Base-by-base conservation (phyloP, 768 basidiomycete genomes). In the Leccinum rimulosum region DNA sequence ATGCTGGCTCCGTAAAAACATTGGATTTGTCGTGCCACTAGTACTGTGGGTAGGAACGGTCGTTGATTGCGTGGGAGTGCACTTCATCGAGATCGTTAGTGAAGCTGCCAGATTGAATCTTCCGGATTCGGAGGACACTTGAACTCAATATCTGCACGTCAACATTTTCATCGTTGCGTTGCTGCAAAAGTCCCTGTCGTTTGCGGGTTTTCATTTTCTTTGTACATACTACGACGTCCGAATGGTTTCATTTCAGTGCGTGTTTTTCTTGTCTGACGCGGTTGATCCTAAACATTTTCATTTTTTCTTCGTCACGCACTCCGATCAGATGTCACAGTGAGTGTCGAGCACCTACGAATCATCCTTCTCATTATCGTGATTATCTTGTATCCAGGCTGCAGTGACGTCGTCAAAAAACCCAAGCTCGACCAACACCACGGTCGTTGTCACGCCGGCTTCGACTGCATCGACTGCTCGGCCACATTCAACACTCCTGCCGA, bases 371-470 rank as follows among this genome's bases (percentile, higher is more conserved):
- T 64, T 36, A 56, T 47, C 30, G 50, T 4, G 55, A 15, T 52
- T 17, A 36, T 48, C 50, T 49, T 54, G 55, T 50, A 22, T 40
- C 12, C 59, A 91, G 92, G 72, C 36, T 97, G 95, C 72, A 77
- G 81, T 54, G 95, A 97, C 64, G 87, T 93, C 10, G 86, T 96
- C 30, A 97, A 93, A 74, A 97, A 97, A 68, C 95, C 95, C 12
- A 94, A 95, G 72, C 82, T 97, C 1, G 93, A 96, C 73, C 84
- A 87, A 69, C 94, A 96, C 67, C 63, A 70, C 50, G 70, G 67
- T 30, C 76, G 80, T 49, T 93, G 90, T 67, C 76, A 85, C 56
- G 65, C 82, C 2, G 83, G 87, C 7, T 89, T 91, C 65, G 89
- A 89, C 66, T 92, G 91, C 69, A 84, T 93, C 68, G 94, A 97